These are phyloP conservation scores for Stachybotrys chartarum DNA, from an alignment of 2,329 filamentous ascomycete genomes.

Conservation along the genomic window DNA sequence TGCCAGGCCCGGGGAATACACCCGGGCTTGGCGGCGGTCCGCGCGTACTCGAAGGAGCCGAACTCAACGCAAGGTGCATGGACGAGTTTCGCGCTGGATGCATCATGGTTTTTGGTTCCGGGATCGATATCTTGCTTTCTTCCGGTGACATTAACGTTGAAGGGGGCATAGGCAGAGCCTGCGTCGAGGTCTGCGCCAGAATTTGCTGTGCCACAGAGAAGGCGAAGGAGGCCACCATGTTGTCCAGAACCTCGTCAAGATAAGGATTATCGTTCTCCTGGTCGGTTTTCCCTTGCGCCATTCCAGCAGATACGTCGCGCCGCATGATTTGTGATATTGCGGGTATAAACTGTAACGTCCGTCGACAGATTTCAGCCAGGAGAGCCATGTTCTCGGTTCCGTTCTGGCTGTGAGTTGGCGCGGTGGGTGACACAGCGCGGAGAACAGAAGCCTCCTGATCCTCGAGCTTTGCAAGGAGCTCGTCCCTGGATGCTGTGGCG, in stretches of 20 bases:
- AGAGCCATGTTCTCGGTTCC: conserved; percentile 69
- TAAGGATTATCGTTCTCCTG: conserved; percentile 22
- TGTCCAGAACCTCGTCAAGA: conserved; percentile 55
- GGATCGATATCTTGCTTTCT: conserved; percentile 56
- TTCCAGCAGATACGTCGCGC: conserved; percentile 64
- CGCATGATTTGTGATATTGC: conserved; percentile 73
- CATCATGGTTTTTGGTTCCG: conserved; percentile 64
- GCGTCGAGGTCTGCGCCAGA: conserved; percentile 65
- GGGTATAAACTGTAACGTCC: conserved; percentile 78
- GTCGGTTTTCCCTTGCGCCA: conserved; percentile 30
- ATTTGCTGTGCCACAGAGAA: conserved; percentile 73
- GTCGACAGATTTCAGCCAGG: conserved; percentile 79
- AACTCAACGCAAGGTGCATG: conserved; percentile 38
- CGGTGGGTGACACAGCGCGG: conserved; percentile 47
- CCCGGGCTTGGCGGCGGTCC: conserved; percentile 41
- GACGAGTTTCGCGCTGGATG: conserved; percentile 61
- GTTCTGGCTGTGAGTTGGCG: conserved; percentile 41
- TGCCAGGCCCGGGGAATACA: conserved; percentile 42
- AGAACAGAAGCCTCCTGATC: conserved; percentile 54
- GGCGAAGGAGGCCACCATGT: conserved; percentile 69
- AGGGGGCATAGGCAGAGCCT: conserved; percentile 58
- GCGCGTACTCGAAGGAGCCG: conserved; percentile 19
- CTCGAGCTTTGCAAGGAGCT: conserved; percentile 53
- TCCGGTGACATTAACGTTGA: conserved; percentile 42
- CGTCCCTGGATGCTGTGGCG: conserved; percentile 54